Base-by-base conservation (phyloP, 768 basidiomycete species). In the Leccinum olivaceopallidum region DNA sequence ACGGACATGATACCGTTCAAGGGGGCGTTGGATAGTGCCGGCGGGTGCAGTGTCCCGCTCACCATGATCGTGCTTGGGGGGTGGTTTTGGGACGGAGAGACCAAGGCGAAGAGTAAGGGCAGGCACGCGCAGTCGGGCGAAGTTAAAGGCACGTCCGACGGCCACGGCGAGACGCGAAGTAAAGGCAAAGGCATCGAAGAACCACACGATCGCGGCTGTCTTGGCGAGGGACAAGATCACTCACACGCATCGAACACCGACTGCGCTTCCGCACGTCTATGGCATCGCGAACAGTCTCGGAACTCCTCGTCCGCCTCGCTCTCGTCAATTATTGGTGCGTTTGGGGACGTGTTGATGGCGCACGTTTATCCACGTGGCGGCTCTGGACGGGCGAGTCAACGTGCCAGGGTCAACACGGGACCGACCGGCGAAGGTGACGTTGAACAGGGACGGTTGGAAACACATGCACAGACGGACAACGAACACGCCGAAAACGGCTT, bases 41-140 rank as follows among this genome's bases (percentile, higher is more conserved):
- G 94, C 2, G 85, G 81, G 61, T 93, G 92, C 61, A 87, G 89
- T 10, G 88, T 98, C 61, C 96, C 95, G 0, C 69, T 98, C 28
- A 98, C 95, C 2, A 78, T 97, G 26, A 81, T 98, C 58, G 94
- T 97, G 6, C 86, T 98, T 48, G 95, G 95, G 12, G 94, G 91
- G 14, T 98, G 95, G 79, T 96, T 96, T 76, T 89, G 86, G 71
- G 78, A 77, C 0, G 77, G 80, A 12, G 58, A 65, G 3, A 22
- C 56, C 32, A 50, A 58, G 2, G 6, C 32, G 6, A 58, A 47
- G 2, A n/a, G 1, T 2, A 61, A 44, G 28, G 6, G 7, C 32
- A 18, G 30, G 2, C 37, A 32, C 4, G 13, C n/a, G n/a, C 54
- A 53, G 18, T 36, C 22, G 22, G n/a, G 26, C 5, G 34, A 51